These are phyloP conservation scores for Monosporascus sp. DNA, from an alignment of 2,329 filamentous ascomycete genomes.

Conservation along the genomic window DNA sequence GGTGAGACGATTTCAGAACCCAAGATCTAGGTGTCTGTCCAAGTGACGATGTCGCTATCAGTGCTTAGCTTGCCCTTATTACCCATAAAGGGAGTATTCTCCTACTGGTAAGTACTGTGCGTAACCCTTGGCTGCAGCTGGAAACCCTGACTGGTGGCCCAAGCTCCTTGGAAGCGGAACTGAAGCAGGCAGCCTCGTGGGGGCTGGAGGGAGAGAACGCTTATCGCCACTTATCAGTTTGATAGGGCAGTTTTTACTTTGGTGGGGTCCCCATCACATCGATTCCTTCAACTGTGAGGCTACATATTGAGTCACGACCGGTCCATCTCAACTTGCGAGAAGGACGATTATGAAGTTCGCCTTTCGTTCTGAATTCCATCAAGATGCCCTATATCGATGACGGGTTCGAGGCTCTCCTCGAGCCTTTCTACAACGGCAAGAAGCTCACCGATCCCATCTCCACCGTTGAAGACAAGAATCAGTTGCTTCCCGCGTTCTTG, in stretches of 20 bases:
- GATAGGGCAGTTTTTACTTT: slow-evolving; percentile 9
- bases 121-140: neutral
- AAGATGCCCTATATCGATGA: slow-evolving; percentile 53
- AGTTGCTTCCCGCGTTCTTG: slow-evolving; percentile 91
- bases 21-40: too few species aligned
- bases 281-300: slow-evolving; percentile 4
- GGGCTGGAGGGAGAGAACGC: neutral
- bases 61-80: too few species aligned
- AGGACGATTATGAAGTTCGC: neutral
- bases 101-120: too few species aligned
- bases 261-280: slow-evolving; percentile 10
- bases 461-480: slow-evolving; percentile 83
- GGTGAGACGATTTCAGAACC: too few species aligned
- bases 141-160: too few species aligned
- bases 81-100: too few species aligned
- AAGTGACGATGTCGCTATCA: too few species aligned
- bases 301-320: slow-evolving; percentile 7
- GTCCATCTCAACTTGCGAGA: slow-evolving; percentile 1
- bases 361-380: slow-evolving; percentile 1
- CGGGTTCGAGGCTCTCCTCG: slow-evolving; percentile 60
- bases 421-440: slow-evolving; percentile 65
- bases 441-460: slow-evolving; percentile 60
- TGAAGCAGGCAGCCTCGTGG: too few species aligned
- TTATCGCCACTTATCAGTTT: neutral
- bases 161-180: too few species aligned